Evolutionary conservation across 257 asterid species (phyloP).

Genomic region (Catharanthus roseus): DNA sequence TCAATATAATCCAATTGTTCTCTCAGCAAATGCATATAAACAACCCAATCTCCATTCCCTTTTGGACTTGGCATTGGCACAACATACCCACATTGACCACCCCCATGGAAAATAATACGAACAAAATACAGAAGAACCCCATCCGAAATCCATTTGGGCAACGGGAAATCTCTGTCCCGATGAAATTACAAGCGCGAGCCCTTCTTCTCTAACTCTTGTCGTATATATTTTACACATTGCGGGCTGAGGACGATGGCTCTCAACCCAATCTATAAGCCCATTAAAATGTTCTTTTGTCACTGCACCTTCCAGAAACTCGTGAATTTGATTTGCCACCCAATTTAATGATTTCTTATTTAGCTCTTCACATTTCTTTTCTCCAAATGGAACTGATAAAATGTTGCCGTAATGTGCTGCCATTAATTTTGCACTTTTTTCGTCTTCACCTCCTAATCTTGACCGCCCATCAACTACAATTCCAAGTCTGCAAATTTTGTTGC

Average conservation of each 20-base stretch:
- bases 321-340: conserved; percentile 47
- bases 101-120: conserved; percentile 59
- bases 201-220: conserved; percentile 33
- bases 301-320: conserved; percentile 29
- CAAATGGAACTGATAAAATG: conserved; percentile 53
- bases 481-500: conserved; percentile 21
- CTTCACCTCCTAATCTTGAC: conserved; percentile 29
- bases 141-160: conserved; percentile 44
- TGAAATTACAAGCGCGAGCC: conserved; percentile 55
- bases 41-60: conserved; percentile 69
- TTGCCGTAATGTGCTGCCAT: conserved; percentile 49
- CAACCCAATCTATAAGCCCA: conserved; percentile 67
- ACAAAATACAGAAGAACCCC: conserved; percentile 45
- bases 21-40: conserved; percentile 48
- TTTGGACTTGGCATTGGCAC: conserved; percentile 54
- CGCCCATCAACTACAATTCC: conserved; percentile 67
- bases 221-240: conserved; percentile 40
- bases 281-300: conserved; percentile 49
- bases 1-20: conserved; percentile 50
- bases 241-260: conserved; percentile 50
- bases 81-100: conserved; percentile 52
- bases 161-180: conserved; percentile 46
- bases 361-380: conserved; percentile 33
- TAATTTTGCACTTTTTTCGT: conserved; percentile 8
- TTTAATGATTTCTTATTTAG: conserved; percentile 32